Evolutionary conservation across 1,139 yeast species (phyloP).

Genomic region (Sugiyamaella xylanicola): DNA sequence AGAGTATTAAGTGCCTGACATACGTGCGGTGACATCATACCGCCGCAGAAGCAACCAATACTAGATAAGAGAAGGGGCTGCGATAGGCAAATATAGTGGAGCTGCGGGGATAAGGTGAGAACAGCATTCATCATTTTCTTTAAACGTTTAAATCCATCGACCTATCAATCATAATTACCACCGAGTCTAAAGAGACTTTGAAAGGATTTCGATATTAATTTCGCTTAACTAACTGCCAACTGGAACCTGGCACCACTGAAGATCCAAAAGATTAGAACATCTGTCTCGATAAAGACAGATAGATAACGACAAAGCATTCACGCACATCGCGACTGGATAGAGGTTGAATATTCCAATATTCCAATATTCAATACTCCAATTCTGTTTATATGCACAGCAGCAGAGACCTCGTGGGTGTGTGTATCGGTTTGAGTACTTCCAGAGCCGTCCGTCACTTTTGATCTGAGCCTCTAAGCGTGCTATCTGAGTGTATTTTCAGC

Average conservation of each 20-base stretch:
- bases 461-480: too few relatives aligned
- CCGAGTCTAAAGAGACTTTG: neutral
- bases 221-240: too few relatives aligned
- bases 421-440: too few relatives aligned
- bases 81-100: neutral
- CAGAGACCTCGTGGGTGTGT: too few relatives aligned
- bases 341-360: too few relatives aligned
- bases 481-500: too few relatives aligned
- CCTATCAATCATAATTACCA: neutral
- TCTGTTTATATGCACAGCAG: too few relatives aligned
- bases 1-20: neutral
- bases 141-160: neutral
- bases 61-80: conserved; percentile 3
- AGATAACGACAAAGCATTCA: too few relatives aligned
- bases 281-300: neutral
- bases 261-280: neutral
- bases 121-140: neutral
- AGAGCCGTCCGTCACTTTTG: too few relatives aligned
- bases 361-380: too few relatives aligned
- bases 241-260: too few relatives aligned
- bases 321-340: too few relatives aligned
- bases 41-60: neutral
- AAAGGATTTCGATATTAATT: neutral
- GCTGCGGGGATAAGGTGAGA: neutral
- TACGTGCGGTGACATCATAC: conserved; percentile 7